Evolutionary conservation across 331 rosid genomes (phyloP).

Genomic region (Arachis monticola): DNA sequence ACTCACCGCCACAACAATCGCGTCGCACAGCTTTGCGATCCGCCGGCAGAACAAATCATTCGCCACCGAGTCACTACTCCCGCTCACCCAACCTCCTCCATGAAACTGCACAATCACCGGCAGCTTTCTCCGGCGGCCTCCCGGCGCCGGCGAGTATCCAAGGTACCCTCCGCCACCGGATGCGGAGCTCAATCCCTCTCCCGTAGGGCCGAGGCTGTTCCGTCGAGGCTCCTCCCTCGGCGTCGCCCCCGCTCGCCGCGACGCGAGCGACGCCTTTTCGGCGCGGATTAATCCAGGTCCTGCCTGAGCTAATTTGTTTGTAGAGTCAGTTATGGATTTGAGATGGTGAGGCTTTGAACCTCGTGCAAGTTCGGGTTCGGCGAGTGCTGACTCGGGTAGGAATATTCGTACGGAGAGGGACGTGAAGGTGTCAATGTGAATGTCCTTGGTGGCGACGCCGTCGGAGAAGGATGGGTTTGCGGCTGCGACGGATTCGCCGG

Average conservation of each 20-base stretch:
- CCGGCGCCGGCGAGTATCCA: constrained; percentile 68
- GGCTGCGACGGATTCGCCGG: constrained; percentile 69
- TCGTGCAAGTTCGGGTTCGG: constrained; percentile 57
- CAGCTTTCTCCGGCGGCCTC: constrained; percentile 54
- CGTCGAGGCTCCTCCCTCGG: constrained; percentile 47
- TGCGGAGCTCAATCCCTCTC: constrained; percentile 57
- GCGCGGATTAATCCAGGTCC: constrained; percentile 23
- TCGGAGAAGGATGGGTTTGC: constrained; percentile 68
- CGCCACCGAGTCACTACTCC: constrained; percentile 81
- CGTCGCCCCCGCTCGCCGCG: constrained; percentile 47
- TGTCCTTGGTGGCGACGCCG: constrained; percentile 85
- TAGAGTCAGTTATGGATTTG: constrained; percentile 34
- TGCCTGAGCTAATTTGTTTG: constrained; percentile 31
- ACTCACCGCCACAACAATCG: constrained; percentile 74
- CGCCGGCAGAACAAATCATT: constrained; percentile 83
- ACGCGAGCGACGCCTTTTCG: constrained; percentile 28
- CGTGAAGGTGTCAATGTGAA: constrained; percentile 72
- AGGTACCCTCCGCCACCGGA: constrained; percentile 53
- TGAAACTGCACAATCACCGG: constrained; percentile 93
- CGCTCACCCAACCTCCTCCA: constrained; percentile 99
- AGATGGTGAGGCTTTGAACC: constrained; percentile 35
- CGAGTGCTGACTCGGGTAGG: constrained; percentile 78
- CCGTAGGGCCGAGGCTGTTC: constrained; percentile 54
- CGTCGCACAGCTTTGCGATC: constrained; percentile 79
- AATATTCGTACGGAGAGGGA: constrained; percentile 80